Base-by-base conservation (phyloP, 257 asterid species). In the Ilex asprella region DNA sequence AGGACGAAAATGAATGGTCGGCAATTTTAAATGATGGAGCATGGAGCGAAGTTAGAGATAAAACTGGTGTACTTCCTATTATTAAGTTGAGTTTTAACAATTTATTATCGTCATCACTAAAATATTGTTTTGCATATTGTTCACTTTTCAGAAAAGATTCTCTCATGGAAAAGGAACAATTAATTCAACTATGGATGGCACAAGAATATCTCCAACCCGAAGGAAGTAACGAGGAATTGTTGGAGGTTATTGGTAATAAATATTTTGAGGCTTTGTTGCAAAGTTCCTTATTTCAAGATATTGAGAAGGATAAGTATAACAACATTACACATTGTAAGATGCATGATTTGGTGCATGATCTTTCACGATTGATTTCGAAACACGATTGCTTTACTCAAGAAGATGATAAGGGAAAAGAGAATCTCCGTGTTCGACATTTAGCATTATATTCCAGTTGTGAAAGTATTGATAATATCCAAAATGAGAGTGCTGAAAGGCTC, bases 261-360 rank as follows among this genome's bases (percentile, higher is more conserved):
- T 41, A 46, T 39, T 55, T 71, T n/a, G 50, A 41, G 10, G 59
- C 47, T 65, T 76, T 80, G 7, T 12, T 71, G 47, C 66, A 66
- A 8, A 71, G 58, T 61, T 73, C 76, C 7, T 69, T 78, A 41
- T 32, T 78, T 12, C 70, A 73, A 53, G 78, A 76, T 51, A 67
- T 55, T 4, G 12, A 16, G n/a, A 67, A 29, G 61, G 72, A 71
- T 30, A 2, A 0, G 13, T 61, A 49, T 30, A 63, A 60, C 2
- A 30, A 75, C 35, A 61, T 67, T 1, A 43, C 7, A 16, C 0
- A 2, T 6, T 61, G 63, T 43, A 71, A 68, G 53, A 67, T 77
- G 80, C 78, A 76, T 61, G 69, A 77, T 53, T 60, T 76, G 56
- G 82, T 71, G 54, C 82, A 76, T 53, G 78, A 63, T 51, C 71